Evolutionary conservation across 352 stramenopile genomes (phyloP).

Genomic region (Pythium rishiriense): DNA sequence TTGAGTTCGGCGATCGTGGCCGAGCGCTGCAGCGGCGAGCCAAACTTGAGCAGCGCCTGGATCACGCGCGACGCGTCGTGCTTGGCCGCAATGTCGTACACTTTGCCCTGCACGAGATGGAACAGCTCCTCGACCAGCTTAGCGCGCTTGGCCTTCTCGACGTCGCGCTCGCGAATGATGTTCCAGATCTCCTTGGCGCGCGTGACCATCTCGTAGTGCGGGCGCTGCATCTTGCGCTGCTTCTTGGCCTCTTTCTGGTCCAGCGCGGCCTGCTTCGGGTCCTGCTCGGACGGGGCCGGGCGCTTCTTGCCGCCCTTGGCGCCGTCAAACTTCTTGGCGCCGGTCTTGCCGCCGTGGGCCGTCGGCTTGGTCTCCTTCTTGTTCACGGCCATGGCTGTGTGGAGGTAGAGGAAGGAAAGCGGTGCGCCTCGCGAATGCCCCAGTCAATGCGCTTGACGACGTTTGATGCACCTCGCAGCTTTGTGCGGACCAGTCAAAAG

Average conservation of each 20-base stretch:
- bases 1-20: slow-evolving; percentile 91
- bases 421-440: neutral
- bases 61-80: slow-evolving; percentile 96
- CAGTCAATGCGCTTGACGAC: slow-evolving; percentile 10
- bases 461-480: slow-evolving; percentile 25
- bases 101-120: slow-evolving; percentile 91
- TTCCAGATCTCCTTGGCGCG: slow-evolving; percentile 96
- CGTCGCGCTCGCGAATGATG: slow-evolving; percentile 88
- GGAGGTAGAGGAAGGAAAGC: neutral
- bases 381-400: slow-evolving; percentile 16
- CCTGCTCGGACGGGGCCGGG: slow-evolving; percentile 44
- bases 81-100: slow-evolving; percentile 94
- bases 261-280: slow-evolving; percentile 82
- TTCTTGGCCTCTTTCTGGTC: slow-evolving; percentile 91
- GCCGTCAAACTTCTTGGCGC: slow-evolving; percentile 21
- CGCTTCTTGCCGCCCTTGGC: slow-evolving; percentile 56
- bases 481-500: slow-evolving; percentile 28
- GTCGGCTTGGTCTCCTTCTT: slow-evolving; percentile 26
- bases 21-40: slow-evolving; percentile 84
- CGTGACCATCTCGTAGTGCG: slow-evolving; percentile 92
- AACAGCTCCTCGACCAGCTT: slow-evolving; percentile 91
- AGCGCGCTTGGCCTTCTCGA: slow-evolving; percentile 80
- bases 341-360: slow-evolving; percentile 8
- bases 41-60: slow-evolving; percentile 95
- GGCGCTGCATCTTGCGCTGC: slow-evolving; percentile 93